Percentiles rank a stretch among this genome's conserved stretches.
phyloP scores from a whole-genome alignment of 257 asterid genomes.

The Nemophila menziesii region DNA sequence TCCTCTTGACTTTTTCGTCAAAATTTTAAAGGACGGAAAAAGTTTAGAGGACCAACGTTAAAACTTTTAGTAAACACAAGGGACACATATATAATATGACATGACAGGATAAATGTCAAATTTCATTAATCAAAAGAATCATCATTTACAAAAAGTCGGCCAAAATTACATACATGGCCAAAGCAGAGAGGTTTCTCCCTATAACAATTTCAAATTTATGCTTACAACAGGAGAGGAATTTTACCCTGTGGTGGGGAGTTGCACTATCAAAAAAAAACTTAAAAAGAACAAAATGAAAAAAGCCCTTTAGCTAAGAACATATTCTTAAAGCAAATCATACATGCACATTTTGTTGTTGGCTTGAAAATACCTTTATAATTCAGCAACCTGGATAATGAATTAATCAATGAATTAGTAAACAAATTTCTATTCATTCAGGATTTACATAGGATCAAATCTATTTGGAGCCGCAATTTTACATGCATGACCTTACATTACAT shows the following conservation, averaged over 20 bases:
- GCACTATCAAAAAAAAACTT: neutral
- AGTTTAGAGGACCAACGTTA: too few species aligned
- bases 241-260: neutral
- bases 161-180: constrained; percentile 10
- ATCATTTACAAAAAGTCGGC: constrained; percentile 7
- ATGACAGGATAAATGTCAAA: neutral
- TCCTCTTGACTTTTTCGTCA: too few species aligned
- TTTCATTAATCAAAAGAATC: constrained; percentile 2
- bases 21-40: too few species aligned
- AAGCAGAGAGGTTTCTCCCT: constrained; percentile 5
- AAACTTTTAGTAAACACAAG: too few species aligned
- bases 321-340: neutral
- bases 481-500: too few species aligned
- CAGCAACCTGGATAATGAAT: neutral
- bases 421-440: neutral
- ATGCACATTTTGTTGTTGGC: neutral
- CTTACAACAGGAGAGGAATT: neutral
- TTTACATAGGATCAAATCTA: neutral
- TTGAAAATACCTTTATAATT: neutral
- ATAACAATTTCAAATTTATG: neutral
- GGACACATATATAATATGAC: too few species aligned
- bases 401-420: neutral
- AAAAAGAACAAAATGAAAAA: too few species aligned
- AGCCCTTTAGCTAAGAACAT: neutral
- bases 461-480: too few species aligned